These are phyloP conservation scores for Cryphonectria carpinicola DNA, from an alignment of 2,329 filamentous ascomycete genomes.

Conservation along the genomic window DNA sequence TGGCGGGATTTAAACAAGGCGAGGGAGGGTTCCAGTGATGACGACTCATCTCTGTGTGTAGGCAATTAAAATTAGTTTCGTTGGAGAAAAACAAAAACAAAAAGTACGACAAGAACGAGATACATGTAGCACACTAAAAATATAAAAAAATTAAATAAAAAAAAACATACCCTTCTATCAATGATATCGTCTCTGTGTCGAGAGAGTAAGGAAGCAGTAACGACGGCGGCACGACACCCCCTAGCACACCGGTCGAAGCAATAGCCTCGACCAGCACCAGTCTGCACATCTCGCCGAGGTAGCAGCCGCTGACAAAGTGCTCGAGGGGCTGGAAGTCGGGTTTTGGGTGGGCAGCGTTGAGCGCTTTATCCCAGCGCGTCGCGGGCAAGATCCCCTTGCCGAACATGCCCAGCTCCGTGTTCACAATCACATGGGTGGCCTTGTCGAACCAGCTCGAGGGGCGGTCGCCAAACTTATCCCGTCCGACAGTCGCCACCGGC, in stretches of 20 bases:
- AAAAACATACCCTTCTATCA: constrained; percentile 57
- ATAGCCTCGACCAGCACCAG: constrained; percentile 63
- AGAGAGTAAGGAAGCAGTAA: constrained; percentile 59
- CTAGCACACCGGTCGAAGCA: constrained; percentile 56
- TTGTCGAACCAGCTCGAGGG: constrained; percentile 59
- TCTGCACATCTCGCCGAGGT: constrained; percentile 68
- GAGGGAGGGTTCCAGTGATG: constrained; percentile 49
- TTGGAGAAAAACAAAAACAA: not conserved
- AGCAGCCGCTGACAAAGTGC: constrained; percentile 66
- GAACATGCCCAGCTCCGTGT: constrained; percentile 71
- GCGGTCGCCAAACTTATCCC: constrained; percentile 59
- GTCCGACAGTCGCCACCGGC: constrained; percentile 59
- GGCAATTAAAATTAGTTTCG: not conserved
- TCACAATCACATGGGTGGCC: constrained; percentile 67
- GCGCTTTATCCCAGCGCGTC: constrained; percentile 62
- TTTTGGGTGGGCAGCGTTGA: constrained; percentile 56
- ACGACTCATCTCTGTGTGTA: constrained; percentile 49
- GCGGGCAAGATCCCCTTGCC: constrained; percentile 61
- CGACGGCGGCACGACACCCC: constrained; percentile 59
- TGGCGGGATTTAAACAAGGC: constrained; percentile 54
- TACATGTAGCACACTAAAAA: too few relatives aligned
- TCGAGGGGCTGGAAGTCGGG: constrained; percentile 67
- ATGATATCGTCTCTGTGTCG: constrained; percentile 63
- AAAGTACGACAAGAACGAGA: not conserved
- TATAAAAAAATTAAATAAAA: too few relatives aligned